Base-by-base conservation (phyloP, 257 asterid species). In the Salvia miltiorrhiza region DNA sequence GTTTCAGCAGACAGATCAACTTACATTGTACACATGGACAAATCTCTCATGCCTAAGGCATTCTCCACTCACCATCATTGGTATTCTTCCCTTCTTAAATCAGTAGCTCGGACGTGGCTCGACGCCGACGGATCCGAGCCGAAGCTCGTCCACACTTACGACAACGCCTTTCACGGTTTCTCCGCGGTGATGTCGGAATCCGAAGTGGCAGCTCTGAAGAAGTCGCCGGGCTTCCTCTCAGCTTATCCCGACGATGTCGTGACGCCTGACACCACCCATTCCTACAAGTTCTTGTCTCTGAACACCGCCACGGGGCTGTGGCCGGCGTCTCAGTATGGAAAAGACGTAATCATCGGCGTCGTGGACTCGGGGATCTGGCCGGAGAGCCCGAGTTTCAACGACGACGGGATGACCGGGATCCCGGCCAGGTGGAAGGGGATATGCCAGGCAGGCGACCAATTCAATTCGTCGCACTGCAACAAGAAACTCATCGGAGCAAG, bases 311-410 rank as follows among this genome's bases (percentile, higher is more conserved):
- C 79, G 0, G 88, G 95, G 9, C 69, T 84, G 4, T 88, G 89
- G 93, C 90, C 90, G 0, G 87, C 84, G 4, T 73, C 90, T 6
- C 39, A 83, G 0, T 84, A 71, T 16, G 93, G 93, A 2, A 66
- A 79, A 19, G 89, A 81, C 30, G 84, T 77, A 30, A 84, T 88
- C 32, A 76, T 88, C 0, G 89, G 96, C 0, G 82, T 86, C 0
- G 62, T 88, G 23, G 91, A 88, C 49, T 37, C 78, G 1, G 88
- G 89, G 2, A 69, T 86, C 24, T 82, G 88, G 96, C 93, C 96
- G 0, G 93, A 88, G 70, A 82, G 84, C 68, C 80, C 77, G 0
- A 86, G 96, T 75, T 88, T 81, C 69, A 75, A 37, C 23, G 91
- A 81, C 2, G 72, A 82, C 19, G 93, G 91, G 2, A 79, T 86